Percentiles rank a stretch among this genome's conserved stretches.
phyloP scores from a whole-genome alignment of 768 basidiomycete genomes.

The Suillus subluteus region DNA sequence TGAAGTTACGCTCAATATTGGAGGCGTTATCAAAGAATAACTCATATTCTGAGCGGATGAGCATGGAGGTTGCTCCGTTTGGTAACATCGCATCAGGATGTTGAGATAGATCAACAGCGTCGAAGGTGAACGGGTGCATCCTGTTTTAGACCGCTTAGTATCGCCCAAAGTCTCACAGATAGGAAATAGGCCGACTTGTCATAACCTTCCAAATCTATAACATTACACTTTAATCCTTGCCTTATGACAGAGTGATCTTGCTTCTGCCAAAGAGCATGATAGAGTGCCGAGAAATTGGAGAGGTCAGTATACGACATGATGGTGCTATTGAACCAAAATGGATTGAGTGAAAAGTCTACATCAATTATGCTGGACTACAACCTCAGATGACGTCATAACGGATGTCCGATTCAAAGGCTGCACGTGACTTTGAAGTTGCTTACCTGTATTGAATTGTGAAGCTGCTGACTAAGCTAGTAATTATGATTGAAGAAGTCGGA shows the following conservation, averaged over 20 bases:
- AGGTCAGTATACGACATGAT: not conserved
- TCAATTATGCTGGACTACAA: not conserved
- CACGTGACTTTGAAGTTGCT: not conserved
- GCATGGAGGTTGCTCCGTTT: not conserved
- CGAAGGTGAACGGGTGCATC: not conserved
- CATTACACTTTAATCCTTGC: not conserved
- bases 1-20: not conserved
- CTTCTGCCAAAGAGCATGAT: not conserved
- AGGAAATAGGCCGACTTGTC: not conserved
- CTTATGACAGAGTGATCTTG: not conserved
- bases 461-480: not conserved
- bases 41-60: not conserved
- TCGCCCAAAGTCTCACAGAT: not conserved
- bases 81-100: not conserved
- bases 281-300: not conserved
- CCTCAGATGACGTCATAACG: not conserved
- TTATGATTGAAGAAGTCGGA: not conserved
- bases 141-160: not conserved
- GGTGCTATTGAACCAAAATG: not conserved
- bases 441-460: constrained; percentile 4
- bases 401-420: not conserved
- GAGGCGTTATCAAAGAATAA: not conserved
- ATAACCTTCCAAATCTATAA: not conserved
- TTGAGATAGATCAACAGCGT: not conserved
- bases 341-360: not conserved